Conservation (phyloP, 257 asterid species). For the Marsdenia floribunda region DNA sequence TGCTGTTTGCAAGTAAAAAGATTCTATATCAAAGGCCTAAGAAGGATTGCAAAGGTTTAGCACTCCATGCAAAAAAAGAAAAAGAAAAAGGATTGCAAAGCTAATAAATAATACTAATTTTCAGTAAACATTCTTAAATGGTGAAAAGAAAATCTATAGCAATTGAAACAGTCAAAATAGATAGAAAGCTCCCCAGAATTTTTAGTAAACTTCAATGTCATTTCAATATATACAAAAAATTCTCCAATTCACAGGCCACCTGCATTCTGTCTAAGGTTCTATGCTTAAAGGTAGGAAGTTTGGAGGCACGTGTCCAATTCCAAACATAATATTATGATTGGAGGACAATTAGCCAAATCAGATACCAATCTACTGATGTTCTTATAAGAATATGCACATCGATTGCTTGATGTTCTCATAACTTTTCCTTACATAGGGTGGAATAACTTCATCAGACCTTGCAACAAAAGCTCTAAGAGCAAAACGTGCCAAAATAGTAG, state of each 20-base stretch:
- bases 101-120: neutral
- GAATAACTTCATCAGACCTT: constrained; percentile 95
- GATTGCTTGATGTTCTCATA: neutral
- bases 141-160: neutral
- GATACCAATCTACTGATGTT: neutral
- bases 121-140: neutral
- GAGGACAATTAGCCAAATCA: neutral
- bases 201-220: neutral
- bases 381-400: neutral
- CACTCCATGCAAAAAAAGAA: no score
- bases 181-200: neutral
- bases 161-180: neutral
- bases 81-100: neutral
- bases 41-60: no score
- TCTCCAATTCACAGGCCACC: neutral
- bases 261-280: neutral
- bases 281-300: neutral
- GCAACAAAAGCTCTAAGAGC: constrained; percentile 95
- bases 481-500: constrained; percentile 80
- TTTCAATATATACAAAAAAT: neutral
- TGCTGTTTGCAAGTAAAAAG: no score
- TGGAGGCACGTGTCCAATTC: neutral
- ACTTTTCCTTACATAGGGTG: constrained; percentile 55
- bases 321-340: neutral
- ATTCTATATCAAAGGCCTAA: no score